Conservation (phyloP, 108 stramenopile genomes). For the Bacterosira constricta region DNA sequence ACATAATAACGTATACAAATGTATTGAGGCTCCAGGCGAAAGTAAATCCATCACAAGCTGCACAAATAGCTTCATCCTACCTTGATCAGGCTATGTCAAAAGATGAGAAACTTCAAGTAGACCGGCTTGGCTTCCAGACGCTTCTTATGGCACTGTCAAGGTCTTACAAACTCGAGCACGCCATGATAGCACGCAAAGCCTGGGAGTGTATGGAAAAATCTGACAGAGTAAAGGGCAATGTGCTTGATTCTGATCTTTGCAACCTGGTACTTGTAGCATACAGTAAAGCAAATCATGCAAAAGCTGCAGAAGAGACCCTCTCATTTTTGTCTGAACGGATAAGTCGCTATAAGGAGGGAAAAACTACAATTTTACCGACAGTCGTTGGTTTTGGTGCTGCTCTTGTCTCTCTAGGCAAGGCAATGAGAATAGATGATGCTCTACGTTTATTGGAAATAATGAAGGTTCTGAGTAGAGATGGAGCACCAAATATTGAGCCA, state of each 20-base stretch:
- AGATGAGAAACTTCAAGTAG: conserved; percentile 12
- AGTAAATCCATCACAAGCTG: conserved; percentile 28
- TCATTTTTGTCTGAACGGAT: conserved; percentile 32
- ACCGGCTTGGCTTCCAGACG: conserved; percentile 29
- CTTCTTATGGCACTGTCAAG: conserved; percentile 29
- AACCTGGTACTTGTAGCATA: conserved; percentile 43
- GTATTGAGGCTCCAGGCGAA: conserved; percentile 33
- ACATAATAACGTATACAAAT: conserved; percentile 48
- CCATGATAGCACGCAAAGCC: conserved; percentile 21
- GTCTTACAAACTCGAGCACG: conserved; percentile 31
- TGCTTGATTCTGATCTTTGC: conserved; percentile 35
- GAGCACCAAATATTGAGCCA: conserved; percentile 12
- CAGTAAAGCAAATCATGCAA: conserved; percentile 25
- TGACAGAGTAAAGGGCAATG: background rate
- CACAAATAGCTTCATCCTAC: conserved; percentile 29
- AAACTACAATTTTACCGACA: conserved; percentile 35
- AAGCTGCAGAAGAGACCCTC: conserved; percentile 13
- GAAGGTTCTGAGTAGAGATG: conserved; percentile 12
- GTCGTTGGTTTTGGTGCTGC: conserved; percentile 39
- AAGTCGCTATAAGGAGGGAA: conserved; percentile 14
- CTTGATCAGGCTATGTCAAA: conserved; percentile 19
- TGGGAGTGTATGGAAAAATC: conserved; percentile 47
- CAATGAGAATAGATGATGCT: conserved; percentile 27
- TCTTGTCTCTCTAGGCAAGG: conserved; percentile 15
- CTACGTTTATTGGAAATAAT: conserved; percentile 26